Base-by-base conservation (phyloP, 2,329 filamentous ascomycete genomes). In the Monosporascus sp. region DNA sequence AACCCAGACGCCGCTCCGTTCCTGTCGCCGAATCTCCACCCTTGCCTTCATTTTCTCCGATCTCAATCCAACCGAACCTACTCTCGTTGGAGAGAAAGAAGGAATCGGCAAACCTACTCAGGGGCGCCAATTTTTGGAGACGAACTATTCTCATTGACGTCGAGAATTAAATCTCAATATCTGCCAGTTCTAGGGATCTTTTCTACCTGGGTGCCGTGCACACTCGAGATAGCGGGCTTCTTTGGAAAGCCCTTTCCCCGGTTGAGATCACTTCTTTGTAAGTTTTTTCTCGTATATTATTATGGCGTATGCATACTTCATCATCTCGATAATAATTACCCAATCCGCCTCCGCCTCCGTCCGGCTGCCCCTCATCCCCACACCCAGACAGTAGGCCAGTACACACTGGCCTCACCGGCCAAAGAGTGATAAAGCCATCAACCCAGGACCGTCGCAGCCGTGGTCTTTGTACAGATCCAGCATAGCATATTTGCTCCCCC, bases 221-320 rank as follows among this genome's bases (percentile, higher is more conserved):
- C 43, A 46, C 11, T 7, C 15, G 43, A 18, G 24, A 46, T 25
- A 17, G 43, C 8, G 43, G 43, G 43, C 43, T 46, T 46, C 43
- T 46, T 20, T 46, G 11, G 43, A 46, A 46, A 46, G 43, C 43
- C 43, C 43, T 27, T 46, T 15, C 15, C 43, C 43, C 43, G 43
- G 43, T 24, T 46, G 43, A 20, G 43, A 46, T 46, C 43, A 46
- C 43, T 46, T 46, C 43, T 46, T 31, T 46, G 43, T 46, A 46
- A 46, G 43, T 25, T 8, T 22, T n/a, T 5, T 7, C 18, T 18
- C 6, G 7, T n/a, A n/a, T 39, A 3, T 5, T 7, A 39, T 8
- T 18, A 39, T 39, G 18, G 4, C 17, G 9, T 31, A 31, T 31
- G 27, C 18, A 11, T 18, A 18, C 15, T 39, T 39, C 15, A 7